These are phyloP conservation scores for Candida silvicultrix DNA, from an alignment of 805 yeast species.

Conservation along the genomic window DNA sequence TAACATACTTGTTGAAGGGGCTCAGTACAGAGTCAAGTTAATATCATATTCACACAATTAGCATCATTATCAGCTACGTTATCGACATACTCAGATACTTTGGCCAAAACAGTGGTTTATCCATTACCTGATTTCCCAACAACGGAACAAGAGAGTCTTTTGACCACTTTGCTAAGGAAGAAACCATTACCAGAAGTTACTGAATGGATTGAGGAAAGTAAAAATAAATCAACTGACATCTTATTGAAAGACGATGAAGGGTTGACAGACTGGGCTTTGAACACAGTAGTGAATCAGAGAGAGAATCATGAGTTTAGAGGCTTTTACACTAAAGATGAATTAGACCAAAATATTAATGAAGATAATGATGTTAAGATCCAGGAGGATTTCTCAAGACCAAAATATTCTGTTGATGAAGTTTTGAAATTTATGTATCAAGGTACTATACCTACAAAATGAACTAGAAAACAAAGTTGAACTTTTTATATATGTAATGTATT, in stretches of 20 bases:
- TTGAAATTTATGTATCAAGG: slow-evolving; percentile 43
- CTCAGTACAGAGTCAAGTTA: slow-evolving; percentile 77
- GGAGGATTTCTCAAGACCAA: slow-evolving; percentile 10
- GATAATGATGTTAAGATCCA: slow-evolving; percentile 8
- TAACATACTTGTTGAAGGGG: slow-evolving; percentile 38
- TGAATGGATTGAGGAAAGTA: slow-evolving; percentile 64
- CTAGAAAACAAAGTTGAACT: background rate
- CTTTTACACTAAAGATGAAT: slow-evolving; percentile 46
- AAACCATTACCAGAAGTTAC: slow-evolving; percentile 88
- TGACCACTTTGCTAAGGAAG: slow-evolving; percentile 81
- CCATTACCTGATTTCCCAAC: slow-evolving; percentile 86
- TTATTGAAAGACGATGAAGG: slow-evolving; percentile 46
- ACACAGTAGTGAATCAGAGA: slow-evolving; percentile 43
- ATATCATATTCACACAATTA: slow-evolving; percentile 76
- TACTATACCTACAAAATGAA: slow-evolving; percentile 9
- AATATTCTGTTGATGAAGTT: slow-evolving; percentile 30
- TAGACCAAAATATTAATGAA: slow-evolving; percentile 16
- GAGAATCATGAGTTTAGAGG: slow-evolving; percentile 60
- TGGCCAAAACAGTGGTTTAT: slow-evolving; percentile 67
- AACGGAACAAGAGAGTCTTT: slow-evolving; percentile 71
- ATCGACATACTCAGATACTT: slow-evolving; percentile 48
- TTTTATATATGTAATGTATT: background rate
- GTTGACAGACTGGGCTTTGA: slow-evolving; percentile 62
- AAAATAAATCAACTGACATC: slow-evolving; percentile 19
- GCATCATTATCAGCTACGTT: slow-evolving; percentile 69